Evolutionary conservation across 2,329 filamentous ascomycete genomes (phyloP).

Genomic region (Stachybotrys elegans): DNA sequence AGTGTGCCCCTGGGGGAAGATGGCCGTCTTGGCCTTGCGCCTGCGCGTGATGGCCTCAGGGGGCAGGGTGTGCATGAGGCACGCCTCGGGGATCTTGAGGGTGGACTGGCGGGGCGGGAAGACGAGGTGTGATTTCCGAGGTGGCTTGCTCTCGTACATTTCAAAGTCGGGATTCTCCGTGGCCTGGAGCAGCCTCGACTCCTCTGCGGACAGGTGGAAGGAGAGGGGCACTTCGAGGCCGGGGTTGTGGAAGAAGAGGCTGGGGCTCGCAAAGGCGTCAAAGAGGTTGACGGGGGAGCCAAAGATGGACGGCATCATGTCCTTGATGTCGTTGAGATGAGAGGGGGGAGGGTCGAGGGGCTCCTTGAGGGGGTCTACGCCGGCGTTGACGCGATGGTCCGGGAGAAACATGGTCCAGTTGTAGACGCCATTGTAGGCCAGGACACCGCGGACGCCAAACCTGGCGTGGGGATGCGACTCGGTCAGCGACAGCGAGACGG

Average conservation of each 20-base stretch:
- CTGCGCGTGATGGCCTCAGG: constrained; percentile 12
- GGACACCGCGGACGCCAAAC: constrained; percentile 47
- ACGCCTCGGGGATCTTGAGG: constrained; percentile 42
- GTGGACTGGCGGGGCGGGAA: constrained; percentile 45
- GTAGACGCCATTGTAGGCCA: constrained; percentile 57
- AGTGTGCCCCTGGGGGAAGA: constrained; percentile 29
- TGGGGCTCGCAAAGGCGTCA: constrained; percentile 55
- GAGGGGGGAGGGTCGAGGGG: constrained; percentile 21
- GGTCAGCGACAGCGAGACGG: constrained; percentile 52
- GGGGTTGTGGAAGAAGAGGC: constrained; percentile 52
- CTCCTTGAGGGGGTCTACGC: constrained; percentile 10
- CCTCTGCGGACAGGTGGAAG: constrained; percentile 32
- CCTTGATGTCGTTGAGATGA: constrained; percentile 30
- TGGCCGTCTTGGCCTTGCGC: constrained; percentile 12
- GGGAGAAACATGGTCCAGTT: constrained; percentile 59
- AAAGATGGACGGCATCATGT: constrained; percentile 40
- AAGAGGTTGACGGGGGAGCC: constrained; percentile 43
- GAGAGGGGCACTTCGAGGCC: constrained; percentile 39
- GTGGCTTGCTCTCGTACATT: constrained; percentile 15
- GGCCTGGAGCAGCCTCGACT: constrained; percentile 18
- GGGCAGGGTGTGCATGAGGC: constrained; percentile 41
- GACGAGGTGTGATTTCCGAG: constrained; percentile 35
- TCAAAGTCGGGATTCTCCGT: constrained; percentile 14
- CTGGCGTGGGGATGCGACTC: constrained; percentile 39
- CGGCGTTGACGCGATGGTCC: constrained; percentile 40